Evolutionary conservation across 2,329 filamentous ascomycete species (phyloP).

Genomic region (Talaromyces sp.): DNA sequence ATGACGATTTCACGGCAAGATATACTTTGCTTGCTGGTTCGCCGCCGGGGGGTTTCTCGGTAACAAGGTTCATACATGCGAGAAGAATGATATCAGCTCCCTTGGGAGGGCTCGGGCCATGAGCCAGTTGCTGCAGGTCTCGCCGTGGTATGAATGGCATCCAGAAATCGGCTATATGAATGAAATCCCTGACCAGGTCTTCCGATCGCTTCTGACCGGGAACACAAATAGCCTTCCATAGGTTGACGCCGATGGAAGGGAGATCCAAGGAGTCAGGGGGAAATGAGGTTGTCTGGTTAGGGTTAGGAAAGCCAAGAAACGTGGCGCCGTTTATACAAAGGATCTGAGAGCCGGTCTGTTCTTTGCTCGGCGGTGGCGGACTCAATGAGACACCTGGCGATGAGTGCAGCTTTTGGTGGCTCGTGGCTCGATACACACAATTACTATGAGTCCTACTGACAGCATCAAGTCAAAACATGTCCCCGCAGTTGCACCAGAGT

Average conservation of each 20-base stretch:
- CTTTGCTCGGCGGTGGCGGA: background rate
- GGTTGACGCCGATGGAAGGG: background rate
- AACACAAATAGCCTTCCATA: background rate
- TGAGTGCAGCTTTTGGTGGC: background rate
- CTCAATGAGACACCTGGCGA: background rate
- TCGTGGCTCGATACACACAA: background rate
- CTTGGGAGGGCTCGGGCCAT: background rate
- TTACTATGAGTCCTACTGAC: background rate
- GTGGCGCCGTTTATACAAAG: background rate
- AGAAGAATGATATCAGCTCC: background rate
- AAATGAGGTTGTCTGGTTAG: background rate
- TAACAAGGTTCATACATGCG: background rate
- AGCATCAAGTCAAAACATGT: background rate
- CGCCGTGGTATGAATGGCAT: background rate
- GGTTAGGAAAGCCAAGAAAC: background rate
- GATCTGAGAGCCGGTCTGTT: background rate
- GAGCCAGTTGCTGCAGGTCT: background rate
- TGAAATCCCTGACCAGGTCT: background rate
- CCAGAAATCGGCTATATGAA: background rate
- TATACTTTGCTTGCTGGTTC: background rate
- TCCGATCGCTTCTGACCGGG: background rate
- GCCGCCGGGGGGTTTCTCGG: background rate
- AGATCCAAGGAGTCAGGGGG: background rate
- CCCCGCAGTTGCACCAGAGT: slow-evolving; percentile 4
- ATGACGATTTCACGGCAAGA: background rate